These are phyloP conservation scores for Tetrahymena elliotti DNA, from an alignment of 73 alveolate genomes.

Conservation along the genomic window DNA sequence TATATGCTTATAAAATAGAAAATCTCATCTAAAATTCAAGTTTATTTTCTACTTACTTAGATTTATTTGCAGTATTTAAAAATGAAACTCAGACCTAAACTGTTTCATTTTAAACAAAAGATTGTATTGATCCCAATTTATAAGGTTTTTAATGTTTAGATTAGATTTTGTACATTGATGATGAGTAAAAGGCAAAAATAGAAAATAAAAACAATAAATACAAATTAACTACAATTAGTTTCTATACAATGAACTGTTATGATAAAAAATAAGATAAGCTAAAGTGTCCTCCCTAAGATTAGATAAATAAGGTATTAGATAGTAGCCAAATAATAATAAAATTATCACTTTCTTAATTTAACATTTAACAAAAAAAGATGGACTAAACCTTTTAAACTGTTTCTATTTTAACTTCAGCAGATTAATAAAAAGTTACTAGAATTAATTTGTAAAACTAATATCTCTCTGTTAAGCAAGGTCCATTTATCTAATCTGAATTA, in stretches of 20 bases:
- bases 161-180: background rate
- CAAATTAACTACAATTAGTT: background rate
- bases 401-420: background rate
- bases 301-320: too few species aligned
- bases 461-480: too few species aligned
- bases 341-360: too few species aligned
- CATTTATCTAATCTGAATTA: too few species aligned
- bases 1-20: background rate
- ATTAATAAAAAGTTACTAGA: background rate
- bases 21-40: background rate
- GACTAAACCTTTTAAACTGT: background rate
- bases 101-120: too few species aligned
- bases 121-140: background rate
- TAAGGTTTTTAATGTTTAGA: background rate
- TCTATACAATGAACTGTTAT: background rate
- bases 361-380: too few species aligned
- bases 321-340: background rate
- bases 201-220: too few species aligned
- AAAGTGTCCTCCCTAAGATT: background rate
- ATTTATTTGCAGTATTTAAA: background rate
- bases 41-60: background rate
- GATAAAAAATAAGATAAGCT: too few species aligned
- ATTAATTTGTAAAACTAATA: too few species aligned
- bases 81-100: background rate
- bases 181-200: too few species aligned